Conservation (phyloP, 208 protist species). For the Trichomonas vaginalis region DNA sequence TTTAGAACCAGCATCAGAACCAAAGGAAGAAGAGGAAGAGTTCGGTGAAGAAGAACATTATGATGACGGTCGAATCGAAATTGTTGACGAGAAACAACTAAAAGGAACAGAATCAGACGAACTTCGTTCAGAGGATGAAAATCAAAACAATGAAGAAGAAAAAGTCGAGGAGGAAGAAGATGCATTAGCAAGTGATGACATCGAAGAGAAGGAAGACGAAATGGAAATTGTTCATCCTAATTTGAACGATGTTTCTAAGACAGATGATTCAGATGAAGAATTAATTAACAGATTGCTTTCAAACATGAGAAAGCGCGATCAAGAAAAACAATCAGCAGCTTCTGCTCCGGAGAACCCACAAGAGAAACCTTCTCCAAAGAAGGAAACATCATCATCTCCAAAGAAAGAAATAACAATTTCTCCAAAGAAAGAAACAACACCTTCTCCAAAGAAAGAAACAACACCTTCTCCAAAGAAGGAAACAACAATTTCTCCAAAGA, state of each 20-base stretch:
- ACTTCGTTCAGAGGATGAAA: background rate
- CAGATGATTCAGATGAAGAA: background rate
- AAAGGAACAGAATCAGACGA: background rate
- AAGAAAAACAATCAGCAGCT: background rate
- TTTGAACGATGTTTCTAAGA: background rate
- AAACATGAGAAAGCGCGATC: background rate
- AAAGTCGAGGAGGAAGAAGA: background rate
- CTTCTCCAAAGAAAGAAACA: no score
- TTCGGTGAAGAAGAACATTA: background rate
- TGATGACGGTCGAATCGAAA: background rate
- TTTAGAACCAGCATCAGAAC: background rate
- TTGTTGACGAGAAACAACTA: background rate
- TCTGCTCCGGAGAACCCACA: no score
- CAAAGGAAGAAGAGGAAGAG: background rate
- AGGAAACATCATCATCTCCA: no score
- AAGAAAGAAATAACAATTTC: no score
- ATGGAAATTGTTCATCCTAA: no score
- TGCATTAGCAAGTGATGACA: no score
- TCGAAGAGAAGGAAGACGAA: background rate
- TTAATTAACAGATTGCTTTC: background rate
- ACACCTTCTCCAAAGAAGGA: no score
- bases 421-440: no score
- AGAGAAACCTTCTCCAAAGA: no score
- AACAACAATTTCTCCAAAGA: no score
- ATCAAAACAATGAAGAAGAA: background rate